Conservation (phyloP, 2,329 filamentous ascomycete species). For the Hymenoscyphus fraxineus region DNA sequence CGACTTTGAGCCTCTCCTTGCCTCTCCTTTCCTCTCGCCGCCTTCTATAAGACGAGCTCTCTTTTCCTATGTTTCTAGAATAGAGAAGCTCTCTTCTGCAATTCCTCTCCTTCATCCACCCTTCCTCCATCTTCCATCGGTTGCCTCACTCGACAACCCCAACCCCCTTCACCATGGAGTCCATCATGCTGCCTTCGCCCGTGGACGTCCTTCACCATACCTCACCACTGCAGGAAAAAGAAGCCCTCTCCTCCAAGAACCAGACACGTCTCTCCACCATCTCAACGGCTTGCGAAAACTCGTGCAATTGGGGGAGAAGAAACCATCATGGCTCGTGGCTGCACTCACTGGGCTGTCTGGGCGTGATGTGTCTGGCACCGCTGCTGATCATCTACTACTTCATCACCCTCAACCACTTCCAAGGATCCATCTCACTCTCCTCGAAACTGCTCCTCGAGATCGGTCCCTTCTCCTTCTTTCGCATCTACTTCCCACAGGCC, state of each 20-base stretch:
- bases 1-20: no score
- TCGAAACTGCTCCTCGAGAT: slow-evolving; percentile 14
- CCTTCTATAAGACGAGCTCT: no score
- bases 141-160: neutral
- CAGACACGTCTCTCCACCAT: slow-evolving; percentile 8
- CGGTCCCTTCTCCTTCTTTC: slow-evolving; percentile 20
- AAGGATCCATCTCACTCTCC: slow-evolving; percentile 21
- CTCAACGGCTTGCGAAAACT: slow-evolving; percentile 9
- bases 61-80: no score
- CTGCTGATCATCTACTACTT: slow-evolving; percentile 27
- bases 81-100: no score
- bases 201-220: slow-evolving; percentile 1
- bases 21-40: no score
- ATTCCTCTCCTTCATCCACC: no score
- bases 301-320: slow-evolving; percentile 11
- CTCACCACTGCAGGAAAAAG: slow-evolving; percentile 2
- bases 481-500: slow-evolving; percentile 16
- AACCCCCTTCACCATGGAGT: slow-evolving; percentile 6
- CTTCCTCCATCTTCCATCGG: no score
- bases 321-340: slow-evolving; percentile 11
- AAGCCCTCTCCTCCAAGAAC: neutral
- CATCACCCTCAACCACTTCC: slow-evolving; percentile 24
- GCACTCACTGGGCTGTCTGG: slow-evolving; percentile 20
- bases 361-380: slow-evolving; percentile 25
- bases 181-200: slow-evolving; percentile 7